Base-by-base conservation (phyloP, 441 rosid genomes). In the Populus hybrid region DNA sequence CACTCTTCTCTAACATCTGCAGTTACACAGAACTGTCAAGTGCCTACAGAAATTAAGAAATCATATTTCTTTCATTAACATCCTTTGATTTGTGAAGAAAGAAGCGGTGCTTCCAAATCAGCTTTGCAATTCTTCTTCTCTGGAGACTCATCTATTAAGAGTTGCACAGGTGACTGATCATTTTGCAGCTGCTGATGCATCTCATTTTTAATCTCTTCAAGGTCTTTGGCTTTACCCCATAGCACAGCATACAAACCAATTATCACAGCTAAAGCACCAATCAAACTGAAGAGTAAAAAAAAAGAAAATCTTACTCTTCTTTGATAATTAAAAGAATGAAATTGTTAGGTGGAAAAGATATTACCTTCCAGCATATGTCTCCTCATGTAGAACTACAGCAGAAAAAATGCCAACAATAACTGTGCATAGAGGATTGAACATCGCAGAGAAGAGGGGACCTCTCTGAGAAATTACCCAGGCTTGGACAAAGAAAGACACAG, bases 141-240 rank as follows among this genome's bases (percentile, higher is more conserved):
- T 14, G 24, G 38, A 35, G 59, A 63, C 23, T 73, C 69, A 21
- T 73, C 57, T 10, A 61, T 26, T 3, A n/a, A 32, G 50, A 59
- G 30, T 59, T 34, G 46, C 8, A 34, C 53, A 34, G 12, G 61
- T 61, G 2, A 9, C 42, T 81, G 57, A 66, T 81, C 85, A 28
- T 78, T 30, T 40, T 75, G 78, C 46, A 73, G 8, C 80, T 86
- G 81, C 9, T 81, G 70, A 61, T 81, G 78, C 28, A 42, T 63
- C 8, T 71, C 76, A 61, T 81, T 68, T 67, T 77, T 75, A 34
- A 16, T 78, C 57, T 50, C 78, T 69, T 10, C 73, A 10, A 64
- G 24, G 65, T 90, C 95, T 64, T 84, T 71, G 32, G 93, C 89
- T 84, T 92, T 92, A 30, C 96, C 93, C 96, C 98, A 92, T 18